These are phyloP conservation scores for Vitis labrusca DNA, from an alignment of 164 flowering plant species.

Conservation along the genomic window DNA sequence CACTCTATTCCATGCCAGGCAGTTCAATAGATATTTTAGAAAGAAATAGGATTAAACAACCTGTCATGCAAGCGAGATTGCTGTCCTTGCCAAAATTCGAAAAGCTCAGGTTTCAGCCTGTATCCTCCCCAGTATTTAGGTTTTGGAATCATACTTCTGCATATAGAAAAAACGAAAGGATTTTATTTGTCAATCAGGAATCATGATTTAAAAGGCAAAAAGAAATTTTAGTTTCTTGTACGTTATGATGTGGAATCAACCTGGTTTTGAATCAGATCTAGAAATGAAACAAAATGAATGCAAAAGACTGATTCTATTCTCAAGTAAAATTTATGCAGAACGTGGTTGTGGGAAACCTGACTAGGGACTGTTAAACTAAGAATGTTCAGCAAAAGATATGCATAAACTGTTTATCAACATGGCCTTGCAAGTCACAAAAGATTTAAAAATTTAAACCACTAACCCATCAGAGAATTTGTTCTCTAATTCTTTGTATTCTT, in stretches of 20 bases:
- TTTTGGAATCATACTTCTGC: slow-evolving; percentile 87
- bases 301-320: too few relatives aligned
- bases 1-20: background rate
- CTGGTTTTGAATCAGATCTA: too few relatives aligned
- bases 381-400: background rate
- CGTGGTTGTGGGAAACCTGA: background rate
- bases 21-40: background rate
- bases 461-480: slow-evolving; percentile 75
- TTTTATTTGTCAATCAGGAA: background rate
- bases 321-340: background rate
- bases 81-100: slow-evolving; percentile 98
- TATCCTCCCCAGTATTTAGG: slow-evolving; percentile 96
- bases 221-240: too few relatives aligned
- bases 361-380: background rate
- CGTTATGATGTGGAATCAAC: too few relatives aligned
- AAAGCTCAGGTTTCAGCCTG: slow-evolving; percentile 71
- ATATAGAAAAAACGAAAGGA: slow-evolving; percentile 10
- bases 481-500: slow-evolving; percentile 67
- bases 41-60: slow-evolving; percentile 26
- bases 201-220: too few relatives aligned
- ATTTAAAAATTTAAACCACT: slow-evolving; percentile 22
- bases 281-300: too few relatives aligned
- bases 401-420: background rate
- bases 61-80: slow-evolving; percentile 90
- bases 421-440: background rate